Base-by-base conservation (phyloP, 2,329 filamentous ascomycete genomes). In the Curvularia sp. region DNA sequence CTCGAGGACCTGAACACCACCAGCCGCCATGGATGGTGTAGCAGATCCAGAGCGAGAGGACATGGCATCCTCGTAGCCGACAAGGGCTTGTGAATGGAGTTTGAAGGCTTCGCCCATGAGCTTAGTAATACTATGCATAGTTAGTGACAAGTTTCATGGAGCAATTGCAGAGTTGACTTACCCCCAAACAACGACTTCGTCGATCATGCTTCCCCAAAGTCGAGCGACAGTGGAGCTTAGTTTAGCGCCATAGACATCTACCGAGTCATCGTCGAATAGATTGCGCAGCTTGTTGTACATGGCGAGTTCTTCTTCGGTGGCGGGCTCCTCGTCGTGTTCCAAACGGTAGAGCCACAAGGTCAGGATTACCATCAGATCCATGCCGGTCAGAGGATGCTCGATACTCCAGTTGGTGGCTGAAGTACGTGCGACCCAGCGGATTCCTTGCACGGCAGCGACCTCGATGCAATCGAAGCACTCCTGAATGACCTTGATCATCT, bases 101-200 rank as follows among this genome's bases (percentile, higher is more conserved):
- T 96, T 95, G 86, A 99, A 98, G 52, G 95, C 93, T 80, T 98
- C 95, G 72, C 95, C 95, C 91, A 98, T 97, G 50, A 98, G 87
- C 76, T 96, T 93, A 70, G 92, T 94, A 75, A 96, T 94, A 57
- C 91, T 94, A 72, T 24, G 39, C 30, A 49, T 48, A 51, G 78
- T 88, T 82, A 87, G 85, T 67, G 64, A 49, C 7, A 49, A 30
- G 33, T 55, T 55, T 52, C 44, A 22, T 18, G 22, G 46, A 10
- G 30, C 10, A 55, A 12, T n/a, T 22, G 12, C 20, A 24, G 15
- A 24, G 18, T 28, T 30, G 52, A 90, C 93, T 87, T 89, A 97
- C 93, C 95, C 95, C 95, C 95, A 98, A 61, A 99, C 95, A 68
- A 98, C 94, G 63, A 98, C 95, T 80, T 97, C 95, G 75, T 98